A percentile compares a stretch with the other conserved stretches of the same genome.
Evolutionary conservation across 805 yeast genomes (phyloP).

Genomic region (Pichia rugopelliculosa): DNA sequence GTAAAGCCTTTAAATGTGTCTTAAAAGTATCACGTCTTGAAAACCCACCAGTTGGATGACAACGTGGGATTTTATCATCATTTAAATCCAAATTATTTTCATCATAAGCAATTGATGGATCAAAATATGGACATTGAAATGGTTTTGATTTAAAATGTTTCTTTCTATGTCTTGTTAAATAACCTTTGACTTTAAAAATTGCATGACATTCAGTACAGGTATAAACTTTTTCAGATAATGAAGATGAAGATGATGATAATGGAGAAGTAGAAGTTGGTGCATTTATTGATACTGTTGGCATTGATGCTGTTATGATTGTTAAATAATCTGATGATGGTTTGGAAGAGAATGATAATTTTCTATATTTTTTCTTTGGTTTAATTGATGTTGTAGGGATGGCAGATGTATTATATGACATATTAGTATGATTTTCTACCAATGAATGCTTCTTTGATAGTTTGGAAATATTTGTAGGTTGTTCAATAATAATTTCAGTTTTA

Average conservation of each 20-base stretch:
- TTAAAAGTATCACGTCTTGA: slow-evolving; percentile 54
- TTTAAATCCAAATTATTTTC: background rate
- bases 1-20: slow-evolving; percentile 50
- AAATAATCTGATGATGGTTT: background rate
- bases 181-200: slow-evolving; percentile 43
- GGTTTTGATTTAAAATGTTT: slow-evolving; percentile 45
- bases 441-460: background rate
- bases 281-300: too few relatives aligned
- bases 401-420: too few relatives aligned
- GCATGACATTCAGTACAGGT: slow-evolving; percentile 44
- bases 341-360: background rate
- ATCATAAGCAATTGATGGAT: slow-evolving; percentile 5
- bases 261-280: background rate
- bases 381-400: background rate
- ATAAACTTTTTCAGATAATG: slow-evolving; percentile 19
- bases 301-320: background rate
- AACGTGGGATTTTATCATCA: slow-evolving; percentile 27
- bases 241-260: background rate
- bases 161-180: slow-evolving; percentile 48
- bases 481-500: background rate
- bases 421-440: background rate
- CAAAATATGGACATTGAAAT: slow-evolving; percentile 47
- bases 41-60: slow-evolving; percentile 54
- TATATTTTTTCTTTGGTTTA: background rate
- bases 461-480: too few relatives aligned